Base-by-base conservation (phyloP, 225 moss, liverwort and hornwort genomes). In the Physcomitrellopsis africana region DNA sequence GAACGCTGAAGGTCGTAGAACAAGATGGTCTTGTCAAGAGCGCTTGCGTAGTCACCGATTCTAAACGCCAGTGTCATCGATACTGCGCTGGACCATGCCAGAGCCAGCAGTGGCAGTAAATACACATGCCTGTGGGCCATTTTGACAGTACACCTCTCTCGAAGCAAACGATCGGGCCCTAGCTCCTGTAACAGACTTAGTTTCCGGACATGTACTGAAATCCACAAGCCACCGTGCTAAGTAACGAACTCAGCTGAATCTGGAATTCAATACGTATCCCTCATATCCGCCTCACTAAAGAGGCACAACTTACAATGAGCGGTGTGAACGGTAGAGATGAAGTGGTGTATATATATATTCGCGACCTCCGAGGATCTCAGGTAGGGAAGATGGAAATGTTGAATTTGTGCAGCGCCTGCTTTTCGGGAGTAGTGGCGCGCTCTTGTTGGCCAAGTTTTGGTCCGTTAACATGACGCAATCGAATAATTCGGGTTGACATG, bases 1-100 rank as follows among this genome's bases (percentile, higher is more conserved):
- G 89, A 89, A 2, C 86, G 75, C 64, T 89, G 89, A 67, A 85
- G 57, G 60, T 89, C 89, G 51, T 70, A 89, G 64, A 89, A 89
- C 49, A 89, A 10, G 66, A 89, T 83, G 51, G 77, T 83, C 74
- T 81, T 83, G 9, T 70, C 81, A 7, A 89, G 86, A 23, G 89
- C 89, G 65, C n/a, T 74, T 41, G 54, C 11, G 32, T 89, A 89
- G 12, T 89, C 73, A 11, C 58, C 41, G 16, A 8, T 13, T 19
- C 44, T 24, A 67, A 86, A 86, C 10, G 85, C 85, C 59, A 82
- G 17, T 3, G 82, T 45, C 58, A 54, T 15, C 12, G 79, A 81
- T 45, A 79, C 22, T n/a, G 78, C 60, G 20, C 52, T 52, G 11
- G 79, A 63, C 83, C 87, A 87, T 18, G 68, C 45, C 16, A 87